A percentile compares a stretch with the other conserved stretches of the same genome.
These are phyloP conservation scores for Beta vulgaris DNA, from an alignment of 148 eudicot genomes.

Conservation along the genomic window DNA sequence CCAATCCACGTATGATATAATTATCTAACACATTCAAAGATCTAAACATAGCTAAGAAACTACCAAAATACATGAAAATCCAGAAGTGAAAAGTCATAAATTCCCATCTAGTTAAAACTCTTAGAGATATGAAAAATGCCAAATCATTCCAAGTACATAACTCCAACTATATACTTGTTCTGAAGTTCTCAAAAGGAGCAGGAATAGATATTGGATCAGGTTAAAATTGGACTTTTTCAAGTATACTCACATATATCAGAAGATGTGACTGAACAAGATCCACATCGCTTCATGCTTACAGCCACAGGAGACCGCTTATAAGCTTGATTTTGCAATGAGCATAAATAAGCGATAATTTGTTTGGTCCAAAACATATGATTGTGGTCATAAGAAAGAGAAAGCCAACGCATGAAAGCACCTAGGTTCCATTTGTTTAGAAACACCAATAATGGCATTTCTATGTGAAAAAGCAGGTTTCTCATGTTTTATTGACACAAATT, in stretches of 20 bases:
- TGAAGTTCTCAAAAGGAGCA: background rate
- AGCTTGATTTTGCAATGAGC: background rate
- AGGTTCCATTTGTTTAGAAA: background rate
- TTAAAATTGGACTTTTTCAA: background rate
- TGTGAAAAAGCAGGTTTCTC: background rate
- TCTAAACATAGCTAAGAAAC: no score
- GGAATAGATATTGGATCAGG: background rate
- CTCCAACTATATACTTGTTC: background rate
- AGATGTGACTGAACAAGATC: background rate
- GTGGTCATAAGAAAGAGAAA: background rate
- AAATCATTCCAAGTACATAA: background rate
- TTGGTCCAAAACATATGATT: background rate
- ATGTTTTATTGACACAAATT: background rate
- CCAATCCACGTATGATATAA: no score
- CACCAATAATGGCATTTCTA: background rate
- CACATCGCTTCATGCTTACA: background rate
- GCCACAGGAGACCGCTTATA: background rate
- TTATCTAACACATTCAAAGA: no score
- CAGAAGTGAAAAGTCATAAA: no score
- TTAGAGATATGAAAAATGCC: background rate
- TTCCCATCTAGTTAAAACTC: no score
- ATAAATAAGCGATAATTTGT: background rate
- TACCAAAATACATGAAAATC: no score
- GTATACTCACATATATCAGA: background rate
- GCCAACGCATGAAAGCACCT: background rate